phyloP scores from a whole-genome alignment of 164 flowering plant genomes.

The Macadamia tetraphylla region DNA sequence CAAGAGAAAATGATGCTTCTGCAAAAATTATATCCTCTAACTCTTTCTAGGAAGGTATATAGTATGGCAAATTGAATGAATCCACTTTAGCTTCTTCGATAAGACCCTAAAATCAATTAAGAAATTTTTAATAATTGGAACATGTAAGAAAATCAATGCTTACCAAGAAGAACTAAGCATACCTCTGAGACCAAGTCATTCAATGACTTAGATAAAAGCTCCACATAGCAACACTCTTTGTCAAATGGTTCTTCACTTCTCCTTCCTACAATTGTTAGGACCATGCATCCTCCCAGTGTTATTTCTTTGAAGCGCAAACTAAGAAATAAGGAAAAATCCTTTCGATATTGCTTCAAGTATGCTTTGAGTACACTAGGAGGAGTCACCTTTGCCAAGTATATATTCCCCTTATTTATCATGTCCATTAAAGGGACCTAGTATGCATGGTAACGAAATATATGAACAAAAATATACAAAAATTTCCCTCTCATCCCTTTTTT shows the following conservation, averaged over 20 bases:
- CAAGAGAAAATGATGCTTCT: conserved; percentile 6
- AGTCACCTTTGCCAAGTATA: conserved; percentile 8
- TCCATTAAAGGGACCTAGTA: background rate
- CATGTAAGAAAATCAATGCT: background rate
- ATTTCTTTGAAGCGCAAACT: conserved; percentile 1
- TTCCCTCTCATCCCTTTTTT: no score
- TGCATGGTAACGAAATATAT: no score
- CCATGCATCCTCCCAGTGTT: conserved; percentile 2
- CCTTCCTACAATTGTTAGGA: conserved; percentile 3
- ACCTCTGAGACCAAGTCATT: conserved; percentile 6
- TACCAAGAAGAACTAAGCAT: background rate
- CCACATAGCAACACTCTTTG: background rate
- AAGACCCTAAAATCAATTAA: background rate
- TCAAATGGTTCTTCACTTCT: background rate
- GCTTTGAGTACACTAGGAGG: conserved; percentile 9
- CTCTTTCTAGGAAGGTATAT: background rate
- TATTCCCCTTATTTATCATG: conserved; percentile 7
- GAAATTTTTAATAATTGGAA: background rate
- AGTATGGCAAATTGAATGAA: conserved; percentile 7
- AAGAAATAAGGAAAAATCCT: conserved; percentile 9
- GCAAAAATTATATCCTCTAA: background rate
- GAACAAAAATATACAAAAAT: no score
- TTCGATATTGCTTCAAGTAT: conserved; percentile 6
- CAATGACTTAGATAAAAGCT: background rate
- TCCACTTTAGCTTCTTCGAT: background rate